Base-by-base conservation (phyloP, 352 stramenopile genomes). In the Phytopythium delawarense region DNA sequence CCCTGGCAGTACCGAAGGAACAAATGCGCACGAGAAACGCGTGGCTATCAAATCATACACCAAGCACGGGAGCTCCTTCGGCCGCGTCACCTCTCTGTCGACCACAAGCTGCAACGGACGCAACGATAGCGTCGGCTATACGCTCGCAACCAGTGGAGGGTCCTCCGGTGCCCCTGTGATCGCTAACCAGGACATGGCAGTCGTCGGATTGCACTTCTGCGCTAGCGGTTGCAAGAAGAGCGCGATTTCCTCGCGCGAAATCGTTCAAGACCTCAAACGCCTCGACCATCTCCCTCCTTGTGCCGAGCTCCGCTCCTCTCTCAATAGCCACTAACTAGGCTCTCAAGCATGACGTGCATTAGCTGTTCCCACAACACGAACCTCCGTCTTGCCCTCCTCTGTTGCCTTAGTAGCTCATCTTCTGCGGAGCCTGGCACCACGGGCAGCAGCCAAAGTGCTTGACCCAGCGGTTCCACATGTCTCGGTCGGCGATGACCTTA, bases 401-500 rank as follows among this genome's bases (percentile, higher is more conserved):
- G 35, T 15, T 23, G 52, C 20, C 15, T 25, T 61, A 94, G 64
- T 92, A 94, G 65, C 81, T 92, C 81, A 92, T 89, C 55, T 92
- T 94, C 65, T 94, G 85, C 15, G 85, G 85, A 44, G 83, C 81
- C 2, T 75, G 74, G 70, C 85, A 94, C 85, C 85, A 92, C 21
- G 83, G 83, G 35, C 83, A 94, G 57, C 71, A 88, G 34, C 85
- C 81, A 62, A 94, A 94, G 50, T 92, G 84, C 62, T 92, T 93
- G 61, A 92, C 79, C 86, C 86, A 95, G 67, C 93, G 91, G 83
- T 95, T 95, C 86, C 86, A 95, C 56, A 78, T 92, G 71, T 95
- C 86, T 15, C 82, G 74, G 52, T 95, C 84, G 16, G 81, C 87
- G 46, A 94, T 92, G 51, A 88, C 87, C 63, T 95, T 91, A 73